A percentile compares a stretch with the other conserved stretches of the same genome.
Evolutionary conservation across 192 early-diverging fungal genomes (phyloP).

Genomic region (Podila horticola): DNA sequence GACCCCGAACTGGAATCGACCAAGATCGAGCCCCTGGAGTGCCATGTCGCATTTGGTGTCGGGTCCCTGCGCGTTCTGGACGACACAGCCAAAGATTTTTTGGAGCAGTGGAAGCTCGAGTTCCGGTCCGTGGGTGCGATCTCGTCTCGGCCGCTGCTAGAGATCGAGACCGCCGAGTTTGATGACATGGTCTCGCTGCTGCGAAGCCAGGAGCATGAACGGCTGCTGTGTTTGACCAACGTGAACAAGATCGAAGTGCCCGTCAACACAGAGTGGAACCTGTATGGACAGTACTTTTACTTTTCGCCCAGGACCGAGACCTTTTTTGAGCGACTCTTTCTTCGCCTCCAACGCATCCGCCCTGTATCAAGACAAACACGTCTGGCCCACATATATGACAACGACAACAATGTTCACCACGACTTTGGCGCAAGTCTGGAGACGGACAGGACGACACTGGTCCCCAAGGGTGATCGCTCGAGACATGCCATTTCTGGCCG

Average conservation of each 20-base stretch:
- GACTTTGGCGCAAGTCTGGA: slow-evolving; percentile 2
- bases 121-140: background rate
- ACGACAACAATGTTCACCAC: background rate
- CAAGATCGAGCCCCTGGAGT: slow-evolving; percentile 10
- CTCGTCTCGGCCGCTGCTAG: background rate
- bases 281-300: slow-evolving; percentile 32
- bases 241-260: slow-evolving; percentile 21
- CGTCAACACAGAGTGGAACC: slow-evolving; percentile 18
- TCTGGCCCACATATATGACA: background rate
- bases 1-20: background rate
- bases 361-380: background rate
- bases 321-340: slow-evolving; percentile 4
- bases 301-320: slow-evolving; percentile 13
- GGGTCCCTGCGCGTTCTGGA: slow-evolving; percentile 32
- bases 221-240: slow-evolving; percentile 27
- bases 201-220: slow-evolving; percentile 6
- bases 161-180: slow-evolving; percentile 18
- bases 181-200: slow-evolving; percentile 8
- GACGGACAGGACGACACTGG: background rate
- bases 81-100: slow-evolving; percentile 27
- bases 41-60: slow-evolving; percentile 39
- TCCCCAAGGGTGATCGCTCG: background rate
- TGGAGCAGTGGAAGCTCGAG: slow-evolving; percentile 42
- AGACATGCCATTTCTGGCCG: no score
- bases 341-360: background rate